Base-by-base conservation (phyloP, 2,329 filamentous ascomycete genomes). In the Chaetomium sp. region DNA sequence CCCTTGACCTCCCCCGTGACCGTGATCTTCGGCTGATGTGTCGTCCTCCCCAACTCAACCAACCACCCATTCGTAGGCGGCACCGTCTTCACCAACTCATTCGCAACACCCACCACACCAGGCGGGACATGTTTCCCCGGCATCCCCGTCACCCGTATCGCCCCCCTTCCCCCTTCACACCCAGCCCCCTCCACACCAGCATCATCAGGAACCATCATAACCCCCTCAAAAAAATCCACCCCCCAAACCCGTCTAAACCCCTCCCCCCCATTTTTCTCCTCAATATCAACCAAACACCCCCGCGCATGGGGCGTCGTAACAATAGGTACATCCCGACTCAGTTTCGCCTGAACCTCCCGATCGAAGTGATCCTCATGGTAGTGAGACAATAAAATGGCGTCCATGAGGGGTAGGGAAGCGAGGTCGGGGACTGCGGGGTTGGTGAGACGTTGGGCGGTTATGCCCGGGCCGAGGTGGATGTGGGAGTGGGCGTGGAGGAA, bases 51-150 rank as follows among this genome's bases (percentile, higher is more conserved):
- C 8, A 87, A 69, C 66, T 87, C 82, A 4, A 87, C 58, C 70
- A 87, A 79, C 82, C 83, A 87, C 36, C 84, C 83, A 64, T 86
- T 86, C 1, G 79, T 85, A 2, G 82, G 84, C 4, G 84, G 84
- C 4, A 86, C 76, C 52, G 76, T 68, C 38, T 65, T 54, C 2
- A 73, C 60, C 5, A 73, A 32, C 36, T 73, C 66, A 52, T 75
- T 72, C 37, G 78, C 69, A 7, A 76, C 56, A 0, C 63, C 58
- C 10, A 73, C 59, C n/a, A 65, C 63, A 0, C 72, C 72, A 0
- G 71, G 71, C 1, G 72, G 72, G 4, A 87, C 77, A 64, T 87
- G 84, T 64, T 86, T 84, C 1, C 81, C 84, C 0, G 84, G 84
- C 78, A 82, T 84, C 2, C 73, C 83, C 0, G 80, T 84, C 19